A percentile compares a stretch with the other conserved stretches of the same genome.
Evolutionary conservation across 106 monocot genomes (phyloP).

Genomic region (Chionographis japonica): DNA sequence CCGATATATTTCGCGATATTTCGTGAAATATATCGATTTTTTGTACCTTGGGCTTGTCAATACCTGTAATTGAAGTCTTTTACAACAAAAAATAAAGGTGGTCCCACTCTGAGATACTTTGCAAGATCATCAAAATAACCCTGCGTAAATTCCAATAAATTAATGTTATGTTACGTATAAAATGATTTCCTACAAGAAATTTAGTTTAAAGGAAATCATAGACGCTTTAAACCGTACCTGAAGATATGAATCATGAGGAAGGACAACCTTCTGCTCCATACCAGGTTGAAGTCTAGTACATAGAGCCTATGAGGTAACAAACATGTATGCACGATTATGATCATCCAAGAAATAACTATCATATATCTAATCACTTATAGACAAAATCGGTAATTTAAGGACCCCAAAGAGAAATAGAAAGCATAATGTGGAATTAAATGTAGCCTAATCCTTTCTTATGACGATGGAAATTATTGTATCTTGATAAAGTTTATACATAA

Average conservation of each 20-base stretch:
- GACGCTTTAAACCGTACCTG: conserved; percentile 43
- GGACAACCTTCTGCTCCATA: conserved; percentile 85
- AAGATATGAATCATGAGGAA: conserved; percentile 91
- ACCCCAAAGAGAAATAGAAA: not conserved
- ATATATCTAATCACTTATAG: too few species aligned
- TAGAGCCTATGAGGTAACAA: conserved; percentile 37
- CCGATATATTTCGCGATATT: too few species aligned
- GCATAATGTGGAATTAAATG: too few species aligned
- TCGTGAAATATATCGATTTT: too few species aligned
- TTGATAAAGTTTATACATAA: too few species aligned
- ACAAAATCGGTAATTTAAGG: not conserved
- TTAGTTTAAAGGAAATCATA: not conserved
- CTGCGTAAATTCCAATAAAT: conserved; percentile 19
- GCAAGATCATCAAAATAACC: conserved; percentile 84
- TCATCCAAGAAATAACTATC: too few species aligned
- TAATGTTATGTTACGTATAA: not conserved
- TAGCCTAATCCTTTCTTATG: too few species aligned
- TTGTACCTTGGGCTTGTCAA: too few species aligned
- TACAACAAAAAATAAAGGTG: conserved; percentile 93
- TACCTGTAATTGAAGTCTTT: conserved; percentile 97
- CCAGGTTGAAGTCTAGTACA: conserved; percentile 82
- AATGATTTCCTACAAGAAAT: not conserved
- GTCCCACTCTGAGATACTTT: conserved; percentile 81
- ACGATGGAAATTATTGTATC: too few species aligned
- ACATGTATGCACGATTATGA: not conserved